Evolutionary conservation across 768 basidiomycete species (phyloP), one percentile per base, ranked within the genome.

Genomic region (Pleurotus salmoneostramineus): DNA sequence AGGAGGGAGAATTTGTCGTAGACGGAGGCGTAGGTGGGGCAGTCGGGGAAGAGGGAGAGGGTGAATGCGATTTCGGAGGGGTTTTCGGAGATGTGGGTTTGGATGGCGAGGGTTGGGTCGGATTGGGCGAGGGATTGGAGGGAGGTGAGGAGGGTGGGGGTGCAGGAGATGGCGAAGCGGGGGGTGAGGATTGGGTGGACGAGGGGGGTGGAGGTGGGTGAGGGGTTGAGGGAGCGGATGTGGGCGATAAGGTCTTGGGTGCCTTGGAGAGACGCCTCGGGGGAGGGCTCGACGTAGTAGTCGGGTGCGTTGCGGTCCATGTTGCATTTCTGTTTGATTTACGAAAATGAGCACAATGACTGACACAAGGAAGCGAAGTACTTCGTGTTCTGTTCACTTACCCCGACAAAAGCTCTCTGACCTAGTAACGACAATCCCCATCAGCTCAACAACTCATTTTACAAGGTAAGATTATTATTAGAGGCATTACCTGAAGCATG

Each of bases 81-180:
- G 69, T 94, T 96, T 74, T 98, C 96, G 11, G 89, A 84, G 45
- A 98, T 85, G 69, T 98, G 96, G 2, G 96, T 98, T 72, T 98
- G 96, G 52, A 97, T 89, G 54, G 81, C 80, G 35, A 98, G 77
- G 1, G 71, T 61, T 3, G 84, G 79, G 64, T 91, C 82, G 3
- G 76, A 67, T 17, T 72, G 66, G 0, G 89, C 89, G 42, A 96
- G 71, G 4, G 73, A 62, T 6, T 89, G 85, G 4, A 98, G 77
- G 3, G 73, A 71, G 0, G 66, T 48, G 50, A 98, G 79, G 33
- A 95, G 83, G n/a, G 81, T 73, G 10, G 77, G 69, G 0, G 94
- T 85, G 71, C 94, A 96, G 8, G 91, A 87, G 58, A 98, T 89
- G 21, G 96, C 96, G 69, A 98, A 98, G n/a, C 96, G 90, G 11